A percentile compares a stretch with the other conserved stretches of the same genome.
Evolutionary conservation across 768 basidiomycete genomes (phyloP).

Genomic region (Serendipita sp.): DNA sequence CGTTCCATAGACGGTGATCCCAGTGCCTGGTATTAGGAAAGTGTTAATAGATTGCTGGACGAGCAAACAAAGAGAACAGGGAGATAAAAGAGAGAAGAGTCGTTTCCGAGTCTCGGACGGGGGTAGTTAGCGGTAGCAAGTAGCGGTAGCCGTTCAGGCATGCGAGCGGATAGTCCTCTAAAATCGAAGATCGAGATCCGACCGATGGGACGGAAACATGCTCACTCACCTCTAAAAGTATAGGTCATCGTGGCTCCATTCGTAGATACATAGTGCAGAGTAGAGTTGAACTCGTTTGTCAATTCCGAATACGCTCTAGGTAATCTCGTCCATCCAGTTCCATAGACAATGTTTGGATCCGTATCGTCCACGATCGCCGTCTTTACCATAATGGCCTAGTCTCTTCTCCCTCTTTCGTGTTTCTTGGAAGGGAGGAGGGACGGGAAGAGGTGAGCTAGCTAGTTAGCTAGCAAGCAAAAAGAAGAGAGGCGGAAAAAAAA

Average conservation of each 20-base stretch:
- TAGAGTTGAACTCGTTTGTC: not conserved
- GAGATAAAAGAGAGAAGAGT: not conserved
- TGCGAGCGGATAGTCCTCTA: not conserved
- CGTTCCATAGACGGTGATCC: not conserved
- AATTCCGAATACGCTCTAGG: not conserved
- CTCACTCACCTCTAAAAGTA: not conserved
- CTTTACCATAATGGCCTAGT: not conserved
- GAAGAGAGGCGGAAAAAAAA: too few relatives aligned
- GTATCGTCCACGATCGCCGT: not conserved
- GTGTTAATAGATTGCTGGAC: too few relatives aligned
- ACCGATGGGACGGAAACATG: too few relatives aligned
- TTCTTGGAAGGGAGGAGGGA: too few relatives aligned
- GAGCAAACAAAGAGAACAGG: not conserved
- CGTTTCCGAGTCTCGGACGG: too few relatives aligned
- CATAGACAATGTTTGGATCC: not conserved
- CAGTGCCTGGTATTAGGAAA: not conserved
- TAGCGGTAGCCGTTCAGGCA: not conserved
- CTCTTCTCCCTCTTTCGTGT: too few relatives aligned
- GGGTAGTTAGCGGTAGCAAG: not conserved
- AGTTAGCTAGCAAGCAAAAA: too few relatives aligned
- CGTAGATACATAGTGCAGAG: not conserved
- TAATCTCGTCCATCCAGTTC: not conserved
- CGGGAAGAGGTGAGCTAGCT: too few relatives aligned
- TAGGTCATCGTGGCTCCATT: not conserved
- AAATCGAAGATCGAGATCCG: too few relatives aligned